phyloP scores from a whole-genome alignment of 805 yeast genomes.

The Yarrowia alimentaria region DNA sequence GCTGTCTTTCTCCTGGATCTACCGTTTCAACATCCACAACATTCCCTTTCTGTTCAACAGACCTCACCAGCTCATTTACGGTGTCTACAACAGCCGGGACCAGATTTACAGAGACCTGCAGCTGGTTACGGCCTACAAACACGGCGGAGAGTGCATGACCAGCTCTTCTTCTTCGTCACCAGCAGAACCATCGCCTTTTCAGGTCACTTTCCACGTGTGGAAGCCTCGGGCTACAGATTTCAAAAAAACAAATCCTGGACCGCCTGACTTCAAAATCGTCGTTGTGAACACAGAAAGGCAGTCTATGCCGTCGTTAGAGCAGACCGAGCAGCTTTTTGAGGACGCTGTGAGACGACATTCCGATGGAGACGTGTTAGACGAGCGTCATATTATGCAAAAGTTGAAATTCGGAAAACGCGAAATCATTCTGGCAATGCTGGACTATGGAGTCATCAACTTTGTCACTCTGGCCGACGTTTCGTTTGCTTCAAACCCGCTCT shows the following conservation, averaged over 20 bases:
- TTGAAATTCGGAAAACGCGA: slow-evolving; percentile 55
- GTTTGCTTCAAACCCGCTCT: slow-evolving; percentile 30
- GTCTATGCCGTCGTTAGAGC: slow-evolving; percentile 39
- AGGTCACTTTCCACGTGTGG: slow-evolving; percentile 63
- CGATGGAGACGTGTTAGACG: slow-evolving; percentile 30
- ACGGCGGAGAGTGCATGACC: background rate
- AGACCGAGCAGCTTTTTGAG: slow-evolving; percentile 40
- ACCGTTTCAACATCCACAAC: slow-evolving; percentile 5
- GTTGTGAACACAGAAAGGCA: slow-evolving; percentile 48
- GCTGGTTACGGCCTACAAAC: slow-evolving; percentile 34
- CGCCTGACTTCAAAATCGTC: slow-evolving; percentile 74
- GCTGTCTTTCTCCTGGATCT: slow-evolving; percentile 9
- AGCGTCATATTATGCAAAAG: slow-evolving; percentile 41
- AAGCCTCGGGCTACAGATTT: slow-evolving; percentile 63
- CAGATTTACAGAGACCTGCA: slow-evolving; percentile 33
- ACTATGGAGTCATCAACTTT: slow-evolving; percentile 71
- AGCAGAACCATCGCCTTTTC: slow-evolving; percentile 6
- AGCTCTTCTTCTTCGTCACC: too few relatives aligned
- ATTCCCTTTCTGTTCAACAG: slow-evolving; percentile 13
- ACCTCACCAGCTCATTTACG: slow-evolving; percentile 3
- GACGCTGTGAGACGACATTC: slow-evolving; percentile 16
- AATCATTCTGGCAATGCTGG: slow-evolving; percentile 67
- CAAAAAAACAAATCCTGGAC: slow-evolving; percentile 61
- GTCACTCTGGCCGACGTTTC: slow-evolving; percentile 41
- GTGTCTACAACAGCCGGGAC: slow-evolving; percentile 16